Evolutionary conservation across 2,329 filamentous ascomycete species (phyloP).

Genomic region (Phialemonium atrogriseum): DNA sequence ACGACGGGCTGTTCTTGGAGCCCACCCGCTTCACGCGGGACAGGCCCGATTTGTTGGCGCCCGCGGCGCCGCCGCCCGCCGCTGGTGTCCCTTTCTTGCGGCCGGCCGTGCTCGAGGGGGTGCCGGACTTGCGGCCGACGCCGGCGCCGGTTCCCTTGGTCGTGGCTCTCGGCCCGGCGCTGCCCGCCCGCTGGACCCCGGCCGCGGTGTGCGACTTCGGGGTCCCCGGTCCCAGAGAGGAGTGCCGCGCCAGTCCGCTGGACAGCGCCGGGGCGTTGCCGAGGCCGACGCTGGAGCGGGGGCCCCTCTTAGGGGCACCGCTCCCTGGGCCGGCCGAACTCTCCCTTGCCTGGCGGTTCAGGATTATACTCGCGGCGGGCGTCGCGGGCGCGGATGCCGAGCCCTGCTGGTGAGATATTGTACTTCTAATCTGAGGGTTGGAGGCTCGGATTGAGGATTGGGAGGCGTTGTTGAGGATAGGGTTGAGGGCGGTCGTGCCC

Average conservation of each 20-base stretch:
- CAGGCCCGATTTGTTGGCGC: slow-evolving; percentile 50
- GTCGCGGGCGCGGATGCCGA: slow-evolving; percentile 51
- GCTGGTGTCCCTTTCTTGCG: slow-evolving; percentile 38
- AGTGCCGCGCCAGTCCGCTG: slow-evolving; percentile 52
- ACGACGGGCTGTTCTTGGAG: slow-evolving; percentile 54
- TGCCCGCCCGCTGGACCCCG: slow-evolving; percentile 36
- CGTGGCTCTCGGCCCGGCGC: slow-evolving; percentile 48
- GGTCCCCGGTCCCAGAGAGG: slow-evolving; percentile 55
- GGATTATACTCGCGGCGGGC: slow-evolving; percentile 51
- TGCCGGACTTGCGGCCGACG: slow-evolving; percentile 36
- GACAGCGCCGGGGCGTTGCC: slow-evolving; percentile 41
- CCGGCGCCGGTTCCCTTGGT: slow-evolving; percentile 34
- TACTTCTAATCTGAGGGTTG: slow-evolving; percentile 38
- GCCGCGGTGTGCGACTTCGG: slow-evolving; percentile 36
- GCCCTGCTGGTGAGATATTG: slow-evolving; percentile 38
- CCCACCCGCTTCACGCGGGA: slow-evolving; percentile 54
- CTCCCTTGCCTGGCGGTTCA: slow-evolving; percentile 48
- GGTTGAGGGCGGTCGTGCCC: slow-evolving; percentile 26
- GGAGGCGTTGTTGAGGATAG: slow-evolving; percentile 29
- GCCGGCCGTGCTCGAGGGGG: slow-evolving; percentile 28
- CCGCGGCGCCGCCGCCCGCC: slow-evolving; percentile 10
- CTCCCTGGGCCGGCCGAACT: slow-evolving; percentile 47
- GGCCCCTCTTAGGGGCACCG: slow-evolving; percentile 41
- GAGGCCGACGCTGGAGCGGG: slow-evolving; percentile 37
- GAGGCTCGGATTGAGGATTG: slow-evolving; percentile 33